A percentile compares a stretch with the other conserved stretches of the same genome.
Conservation (phyloP, 495 filamentous ascomycete species). For the Hypoxylon fragiforme region DNA sequence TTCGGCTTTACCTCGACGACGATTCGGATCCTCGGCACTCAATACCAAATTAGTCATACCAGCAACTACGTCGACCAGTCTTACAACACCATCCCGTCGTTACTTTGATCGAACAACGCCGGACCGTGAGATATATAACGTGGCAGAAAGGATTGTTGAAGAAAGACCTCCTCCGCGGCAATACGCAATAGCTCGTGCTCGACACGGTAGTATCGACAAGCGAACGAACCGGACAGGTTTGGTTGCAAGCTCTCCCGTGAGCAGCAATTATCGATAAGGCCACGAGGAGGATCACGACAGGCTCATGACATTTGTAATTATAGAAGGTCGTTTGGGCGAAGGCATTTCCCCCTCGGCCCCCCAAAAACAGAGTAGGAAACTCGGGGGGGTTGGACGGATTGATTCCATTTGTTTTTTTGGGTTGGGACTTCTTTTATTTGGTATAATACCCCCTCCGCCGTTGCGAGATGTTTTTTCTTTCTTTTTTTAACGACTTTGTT, state of each 20-base stretch:
- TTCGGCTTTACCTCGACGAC: slow-evolving; percentile 49
- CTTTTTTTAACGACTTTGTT: slow-evolving; percentile 19
- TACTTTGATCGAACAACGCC: slow-evolving; percentile 52
- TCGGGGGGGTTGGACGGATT: slow-evolving; percentile 26
- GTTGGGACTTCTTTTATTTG: slow-evolving; percentile 1
- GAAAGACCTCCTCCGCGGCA: slow-evolving; percentile 46
- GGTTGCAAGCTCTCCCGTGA: slow-evolving; percentile 35
- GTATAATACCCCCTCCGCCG: slow-evolving; percentile 21
- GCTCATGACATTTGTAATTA: slow-evolving; percentile 38
- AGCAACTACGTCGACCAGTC: slow-evolving; percentile 20
- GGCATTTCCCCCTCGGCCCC: no score
- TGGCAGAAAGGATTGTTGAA: slow-evolving; percentile 45
- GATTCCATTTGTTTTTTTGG: slow-evolving; percentile 20
- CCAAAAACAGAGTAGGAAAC: slow-evolving; percentile 12
- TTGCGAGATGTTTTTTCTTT: slow-evolving; percentile 10
- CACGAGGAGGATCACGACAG: slow-evolving; percentile 31
- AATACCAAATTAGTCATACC: slow-evolving; percentile 43
- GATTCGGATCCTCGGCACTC: slow-evolving; percentile 43
- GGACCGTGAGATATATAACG: slow-evolving; percentile 43
- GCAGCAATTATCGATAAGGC: slow-evolving; percentile 28
- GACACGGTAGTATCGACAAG: slow-evolving; percentile 46
- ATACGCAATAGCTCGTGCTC: slow-evolving; percentile 44
- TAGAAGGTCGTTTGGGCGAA: slow-evolving; percentile 28
- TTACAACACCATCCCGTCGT: slow-evolving; percentile 40
- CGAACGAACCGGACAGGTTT: slow-evolving; percentile 42